phyloP scores from a whole-genome alignment of 106 monocot species.

The Alisma plantagoaquatica region DNA sequence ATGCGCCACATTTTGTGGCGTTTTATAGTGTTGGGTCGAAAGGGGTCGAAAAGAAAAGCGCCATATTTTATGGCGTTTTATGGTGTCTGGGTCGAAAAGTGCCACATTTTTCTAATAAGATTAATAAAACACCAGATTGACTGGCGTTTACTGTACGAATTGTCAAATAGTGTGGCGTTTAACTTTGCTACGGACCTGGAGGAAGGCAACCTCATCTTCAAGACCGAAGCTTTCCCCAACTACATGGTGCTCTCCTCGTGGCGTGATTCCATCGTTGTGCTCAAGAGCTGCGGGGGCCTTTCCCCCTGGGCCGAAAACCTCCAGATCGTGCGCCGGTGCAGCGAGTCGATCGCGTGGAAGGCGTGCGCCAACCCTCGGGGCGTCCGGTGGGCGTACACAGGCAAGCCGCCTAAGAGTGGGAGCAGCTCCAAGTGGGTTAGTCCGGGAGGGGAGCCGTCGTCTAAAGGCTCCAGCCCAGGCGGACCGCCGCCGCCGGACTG shows the following conservation, averaged over 20 bases:
- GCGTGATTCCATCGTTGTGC: slow-evolving; percentile 78
- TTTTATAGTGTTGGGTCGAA: too few species aligned
- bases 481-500: slow-evolving; percentile 52
- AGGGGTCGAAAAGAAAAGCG: too few species aligned
- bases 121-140: too few species aligned
- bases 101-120: too few species aligned
- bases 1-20: too few species aligned
- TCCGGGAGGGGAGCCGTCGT: too few species aligned
- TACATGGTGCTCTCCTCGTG: slow-evolving; percentile 88
- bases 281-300: slow-evolving; percentile 74
- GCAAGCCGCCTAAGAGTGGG: slow-evolving; percentile 9
- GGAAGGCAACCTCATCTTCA: slow-evolving; percentile 93
- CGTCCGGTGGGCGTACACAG: slow-evolving; percentile 75
- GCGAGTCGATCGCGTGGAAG: slow-evolving; percentile 96
- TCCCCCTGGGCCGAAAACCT: slow-evolving; percentile 97
- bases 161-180: too few species aligned
- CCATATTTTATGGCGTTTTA: too few species aligned
- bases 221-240: slow-evolving; percentile 90
- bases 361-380: slow-evolving; percentile 72
- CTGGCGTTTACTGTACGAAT: too few species aligned
- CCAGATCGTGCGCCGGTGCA: slow-evolving; percentile 83
- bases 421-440: slow-evolving; percentile 54
- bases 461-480: slow-evolving; percentile 59
- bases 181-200: too few species aligned
- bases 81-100: too few species aligned